Conservation (phyloP, 768 basidiomycete genomes). For the Agaricus bisporus region DNA sequence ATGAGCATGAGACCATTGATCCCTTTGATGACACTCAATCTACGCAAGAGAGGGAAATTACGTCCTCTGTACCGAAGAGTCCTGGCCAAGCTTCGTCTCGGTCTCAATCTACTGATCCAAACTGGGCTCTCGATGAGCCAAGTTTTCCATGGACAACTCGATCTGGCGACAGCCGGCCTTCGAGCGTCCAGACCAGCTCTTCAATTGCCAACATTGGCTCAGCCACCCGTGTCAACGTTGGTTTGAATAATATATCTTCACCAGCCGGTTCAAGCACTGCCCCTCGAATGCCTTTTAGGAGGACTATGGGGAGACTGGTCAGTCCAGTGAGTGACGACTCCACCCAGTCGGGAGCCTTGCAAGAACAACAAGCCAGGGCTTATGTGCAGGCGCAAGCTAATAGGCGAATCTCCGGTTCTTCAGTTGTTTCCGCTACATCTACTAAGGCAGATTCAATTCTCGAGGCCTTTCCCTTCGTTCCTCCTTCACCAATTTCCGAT, state of each 20-base stretch:
- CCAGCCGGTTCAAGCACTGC: constrained; percentile 27
- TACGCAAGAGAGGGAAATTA: constrained; percentile 30
- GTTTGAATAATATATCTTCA: constrained; percentile 31
- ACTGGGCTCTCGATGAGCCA: constrained; percentile 34
- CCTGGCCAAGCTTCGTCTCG: constrained; percentile 15
- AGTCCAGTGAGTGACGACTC: constrained; percentile 34
- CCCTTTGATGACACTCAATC: constrained; percentile 63
- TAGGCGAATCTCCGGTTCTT: constrained; percentile 57
- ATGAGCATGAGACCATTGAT: constrained; percentile 45
- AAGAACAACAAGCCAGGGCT: constrained; percentile 65
- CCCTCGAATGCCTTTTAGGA: constrained; percentile 45
- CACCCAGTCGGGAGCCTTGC: constrained; percentile 29
- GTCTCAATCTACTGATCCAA: constrained; percentile 23
- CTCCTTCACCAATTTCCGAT: constrained; percentile 85
- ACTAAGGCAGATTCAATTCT: constrained; percentile 79
- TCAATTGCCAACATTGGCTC: constrained; percentile 55
- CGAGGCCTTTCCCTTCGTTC: constrained; percentile 85
- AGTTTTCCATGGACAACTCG: constrained; percentile 33
- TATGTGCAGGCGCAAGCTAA: constrained; percentile 48
- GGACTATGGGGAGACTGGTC: constrained; percentile 59
- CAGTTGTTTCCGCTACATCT: constrained; percentile 60
- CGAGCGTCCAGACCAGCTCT: constrained; percentile 53
- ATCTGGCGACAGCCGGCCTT: constrained; percentile 42
- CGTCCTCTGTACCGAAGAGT: constrained; percentile 32
- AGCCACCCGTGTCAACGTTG: constrained; percentile 65